Conservation (phyloP, 441 rosid species). For the Melastoma candidum region DNA sequence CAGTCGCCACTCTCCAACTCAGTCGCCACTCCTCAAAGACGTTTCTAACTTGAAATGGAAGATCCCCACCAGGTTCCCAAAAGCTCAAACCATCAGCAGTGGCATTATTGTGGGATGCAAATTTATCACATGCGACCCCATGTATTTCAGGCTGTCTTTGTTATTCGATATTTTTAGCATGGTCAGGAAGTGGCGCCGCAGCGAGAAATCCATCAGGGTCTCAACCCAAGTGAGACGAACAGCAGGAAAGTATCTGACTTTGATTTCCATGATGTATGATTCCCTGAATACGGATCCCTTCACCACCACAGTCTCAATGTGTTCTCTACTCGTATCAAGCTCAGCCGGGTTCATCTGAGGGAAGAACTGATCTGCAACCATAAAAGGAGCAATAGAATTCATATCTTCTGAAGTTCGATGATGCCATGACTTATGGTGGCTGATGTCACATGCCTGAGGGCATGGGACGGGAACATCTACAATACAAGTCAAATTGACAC, state of each 20-base stretch:
- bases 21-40: background rate
- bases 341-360: slow-evolving; percentile 3
- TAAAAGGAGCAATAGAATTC: background rate
- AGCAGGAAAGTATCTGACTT: background rate
- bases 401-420: background rate
- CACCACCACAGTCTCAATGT: slow-evolving; percentile 1
- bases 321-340: background rate
- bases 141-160: slow-evolving; percentile 1
- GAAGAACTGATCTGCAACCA: background rate
- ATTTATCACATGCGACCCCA: slow-evolving; percentile 18
- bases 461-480: too few relatives aligned
- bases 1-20: too few relatives aligned
- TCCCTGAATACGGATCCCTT: slow-evolving; percentile 14
- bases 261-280: slow-evolving; percentile 3
- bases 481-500: too few relatives aligned
- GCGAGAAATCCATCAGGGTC: slow-evolving; percentile 22
- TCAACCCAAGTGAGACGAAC: slow-evolving; percentile 16
- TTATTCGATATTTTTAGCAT: background rate
- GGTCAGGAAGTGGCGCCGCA: slow-evolving; percentile 20
- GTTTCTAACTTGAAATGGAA: background rate
- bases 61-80: slow-evolving; percentile 11
- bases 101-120: slow-evolving; percentile 10
- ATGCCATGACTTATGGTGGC: slow-evolving; percentile 10
- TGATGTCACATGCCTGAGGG: too few relatives aligned
- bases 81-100: slow-evolving; percentile 14